Evolutionary conservation across 1,284 basidiomycete species (phyloP).

Genomic region (Ganoderma leucocontextum): DNA sequence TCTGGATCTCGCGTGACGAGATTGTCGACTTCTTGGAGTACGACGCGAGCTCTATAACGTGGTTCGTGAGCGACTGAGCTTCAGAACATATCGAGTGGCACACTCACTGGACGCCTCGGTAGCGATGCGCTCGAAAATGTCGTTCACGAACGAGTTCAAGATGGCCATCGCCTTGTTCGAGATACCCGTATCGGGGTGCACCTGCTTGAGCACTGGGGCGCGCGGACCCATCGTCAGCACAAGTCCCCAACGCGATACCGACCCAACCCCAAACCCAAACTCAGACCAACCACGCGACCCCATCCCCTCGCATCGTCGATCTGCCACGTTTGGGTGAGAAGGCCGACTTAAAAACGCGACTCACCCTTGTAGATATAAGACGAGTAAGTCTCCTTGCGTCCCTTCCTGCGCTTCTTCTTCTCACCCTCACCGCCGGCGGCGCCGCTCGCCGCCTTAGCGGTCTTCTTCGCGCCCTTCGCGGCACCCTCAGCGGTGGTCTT

Average conservation of each 20-base stretch:
- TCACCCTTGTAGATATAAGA: slow-evolving; percentile 94
- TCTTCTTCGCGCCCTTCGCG: slow-evolving; percentile 82
- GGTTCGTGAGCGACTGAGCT: slow-evolving; percentile 20
- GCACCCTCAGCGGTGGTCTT: slow-evolving; percentile 70
- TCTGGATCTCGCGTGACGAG: slow-evolving; percentile 94
- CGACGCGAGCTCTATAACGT: slow-evolving; percentile 77
- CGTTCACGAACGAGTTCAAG: slow-evolving; percentile 92
- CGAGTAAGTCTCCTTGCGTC: slow-evolving; percentile 91
- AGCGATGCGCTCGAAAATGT: slow-evolving; percentile 94
- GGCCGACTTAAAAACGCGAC: slow-evolving; percentile 33
- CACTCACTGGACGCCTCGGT: slow-evolving; percentile 81
- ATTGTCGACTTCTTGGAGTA: slow-evolving; percentile 97
- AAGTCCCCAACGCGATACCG: background rate
- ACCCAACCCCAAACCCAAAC: slow-evolving; percentile 6
- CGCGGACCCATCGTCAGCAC: slow-evolving; percentile 18
- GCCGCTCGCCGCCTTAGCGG: slow-evolving; percentile 74
- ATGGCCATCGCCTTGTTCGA: slow-evolving; percentile 98
- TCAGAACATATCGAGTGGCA: background rate
- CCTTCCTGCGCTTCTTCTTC: slow-evolving; percentile 92
- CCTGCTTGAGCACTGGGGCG: slow-evolving; percentile 81
- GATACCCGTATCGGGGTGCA: slow-evolving; percentile 97
- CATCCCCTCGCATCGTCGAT: background rate
- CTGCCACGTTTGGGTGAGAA: background rate
- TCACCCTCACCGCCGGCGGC: slow-evolving; percentile 63
- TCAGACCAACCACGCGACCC: background rate